Conservation (phyloP, 108 stramenopile species). For the Conticribra weissflogii region DNA sequence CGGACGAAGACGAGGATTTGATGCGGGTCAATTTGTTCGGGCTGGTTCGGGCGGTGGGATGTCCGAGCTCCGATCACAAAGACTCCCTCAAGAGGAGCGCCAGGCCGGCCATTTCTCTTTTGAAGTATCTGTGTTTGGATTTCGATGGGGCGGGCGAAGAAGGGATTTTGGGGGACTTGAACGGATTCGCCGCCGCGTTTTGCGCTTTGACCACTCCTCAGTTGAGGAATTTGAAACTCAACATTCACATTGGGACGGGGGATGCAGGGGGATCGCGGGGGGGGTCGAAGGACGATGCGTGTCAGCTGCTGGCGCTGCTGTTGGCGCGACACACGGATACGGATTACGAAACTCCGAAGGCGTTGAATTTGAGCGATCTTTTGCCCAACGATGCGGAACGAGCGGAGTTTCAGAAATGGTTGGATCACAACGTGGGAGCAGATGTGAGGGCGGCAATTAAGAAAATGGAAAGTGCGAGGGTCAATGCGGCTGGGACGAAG, state of each 20-base stretch:
- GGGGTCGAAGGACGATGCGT: constrained; percentile 81
- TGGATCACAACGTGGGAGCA: constrained; percentile 48
- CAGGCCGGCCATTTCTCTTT: constrained; percentile 73
- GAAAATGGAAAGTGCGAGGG: constrained; percentile 14
- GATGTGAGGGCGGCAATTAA: constrained; percentile 62
- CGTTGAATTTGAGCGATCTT: constrained; percentile 62
- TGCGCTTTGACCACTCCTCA: constrained; percentile 61
- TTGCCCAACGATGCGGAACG: constrained; percentile 49
- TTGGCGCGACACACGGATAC: constrained; percentile 70
- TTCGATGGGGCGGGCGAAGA: constrained; percentile 27
- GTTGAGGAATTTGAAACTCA: constrained; percentile 60
- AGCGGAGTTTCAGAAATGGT: constrained; percentile 79
- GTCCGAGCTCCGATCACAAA: constrained; percentile 68
- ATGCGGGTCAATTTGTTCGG: constrained; percentile 56
- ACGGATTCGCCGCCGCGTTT: constrained; percentile 70
- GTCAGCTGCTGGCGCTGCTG: constrained; percentile 70
- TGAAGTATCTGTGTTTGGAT: constrained; percentile 76
- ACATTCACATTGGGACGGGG: constrained; percentile 69
- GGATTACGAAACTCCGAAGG: constrained; percentile 66
- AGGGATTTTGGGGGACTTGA: constrained; percentile 37
- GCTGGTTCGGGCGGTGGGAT: constrained; percentile 75
- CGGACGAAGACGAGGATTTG: constrained; percentile 65
- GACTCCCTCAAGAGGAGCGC: constrained; percentile 76
- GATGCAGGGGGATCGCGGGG: constrained; percentile 58
- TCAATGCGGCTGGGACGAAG: too few species aligned